Evolutionary conservation across 108 stramenopile genomes (phyloP).

Genomic region (Skeletonema costatum): DNA sequence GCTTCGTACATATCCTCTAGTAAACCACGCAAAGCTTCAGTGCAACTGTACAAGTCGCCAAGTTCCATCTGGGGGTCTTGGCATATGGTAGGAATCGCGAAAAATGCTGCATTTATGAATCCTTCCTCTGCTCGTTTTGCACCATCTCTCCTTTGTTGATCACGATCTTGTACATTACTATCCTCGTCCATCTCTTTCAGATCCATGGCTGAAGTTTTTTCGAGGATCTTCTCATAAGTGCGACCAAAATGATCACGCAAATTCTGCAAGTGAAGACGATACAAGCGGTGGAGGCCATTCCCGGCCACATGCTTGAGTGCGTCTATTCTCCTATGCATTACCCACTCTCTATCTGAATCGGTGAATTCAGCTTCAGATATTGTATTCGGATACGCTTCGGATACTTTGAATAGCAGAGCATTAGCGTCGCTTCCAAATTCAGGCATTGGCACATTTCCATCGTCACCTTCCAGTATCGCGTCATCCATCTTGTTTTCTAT

Average conservation of each 20-base stretch:
- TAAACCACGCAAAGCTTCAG: conserved; percentile 55
- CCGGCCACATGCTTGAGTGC: conserved; percentile 31
- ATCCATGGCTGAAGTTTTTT: conserved; percentile 44
- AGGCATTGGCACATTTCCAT: conserved; percentile 34
- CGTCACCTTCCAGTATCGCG: conserved; percentile 19
- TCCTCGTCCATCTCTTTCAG: conserved; percentile 31
- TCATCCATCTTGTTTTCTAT: conserved; percentile 49
- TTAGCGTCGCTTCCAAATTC: conserved; percentile 56
- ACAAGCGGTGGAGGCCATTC: conserved; percentile 33
- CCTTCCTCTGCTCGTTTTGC: conserved; percentile 57
- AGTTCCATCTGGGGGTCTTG: conserved; percentile 31
- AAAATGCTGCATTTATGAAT: conserved; percentile 59
- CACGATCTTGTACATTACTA: conserved; percentile 7
- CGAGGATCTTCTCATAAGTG: conserved; percentile 35
- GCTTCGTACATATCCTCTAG: conserved; percentile 76
- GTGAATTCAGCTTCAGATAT: conserved; percentile 9
- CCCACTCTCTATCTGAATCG: conserved; percentile 30
- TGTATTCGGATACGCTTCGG: conserved; percentile 13
- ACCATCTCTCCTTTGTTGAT: conserved; percentile 27
- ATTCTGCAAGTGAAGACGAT: conserved; percentile 36
- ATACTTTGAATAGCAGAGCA: conserved; percentile 32
- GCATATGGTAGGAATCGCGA: conserved; percentile 60
- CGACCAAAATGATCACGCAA: conserved; percentile 51
- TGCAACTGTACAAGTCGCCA: conserved; percentile 44
- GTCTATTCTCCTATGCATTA: conserved; percentile 15